Evolutionary conservation across 1,139 yeast genomes (phyloP), one percentile per base, ranked within the genome.

Genomic region (Sugiyamaella neomexicana): DNA sequence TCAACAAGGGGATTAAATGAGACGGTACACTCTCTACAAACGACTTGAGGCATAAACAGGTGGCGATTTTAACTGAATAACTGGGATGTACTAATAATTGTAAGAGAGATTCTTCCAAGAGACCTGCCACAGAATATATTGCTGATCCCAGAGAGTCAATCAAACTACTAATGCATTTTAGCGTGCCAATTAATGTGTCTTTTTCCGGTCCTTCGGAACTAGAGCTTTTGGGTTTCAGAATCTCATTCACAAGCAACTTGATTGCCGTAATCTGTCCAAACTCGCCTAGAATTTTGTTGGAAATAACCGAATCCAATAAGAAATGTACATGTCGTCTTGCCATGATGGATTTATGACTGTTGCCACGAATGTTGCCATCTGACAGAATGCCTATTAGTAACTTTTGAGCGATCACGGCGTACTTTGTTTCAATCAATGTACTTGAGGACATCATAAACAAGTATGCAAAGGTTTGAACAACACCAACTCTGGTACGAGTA

Each of bases 141-240:
- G 73, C 72, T 3, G 72, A 64, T 4, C 75, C 75, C 13, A 72
- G 59, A 1, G 61, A 41, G 3, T 55, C 60, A 12, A 72, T 51
- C 16, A 70, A 52, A 25, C 60, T 66, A 9, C 60, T 56, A 8
- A 68, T 48, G 44, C 67, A 63, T 25, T 55, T 60, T 27, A 70
- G 53, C 1, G 69, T 61, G 2, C 68, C 65, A 2, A 64, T 59
- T 6, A 69, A 58, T 5, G 65, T 62, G 32, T 64, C 61, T 45
- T 65, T 59, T 1, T 63, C 48, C 7, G 68, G 65, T 27, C 62
- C 65, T 5, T 55, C 53, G 27, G 8, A 57, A 12, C 34, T 57
- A 25, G 20, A 27, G 9, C 31, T 27, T 45, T 45, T 34, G 7
- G 65, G 67, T 31, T 60, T 64, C 27, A 70, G 54, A 38, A 69